These are phyloP conservation scores for Cryptococcus depauperatus DNA, from an alignment of 1,284 basidiomycete genomes.

Conservation along the genomic window DNA sequence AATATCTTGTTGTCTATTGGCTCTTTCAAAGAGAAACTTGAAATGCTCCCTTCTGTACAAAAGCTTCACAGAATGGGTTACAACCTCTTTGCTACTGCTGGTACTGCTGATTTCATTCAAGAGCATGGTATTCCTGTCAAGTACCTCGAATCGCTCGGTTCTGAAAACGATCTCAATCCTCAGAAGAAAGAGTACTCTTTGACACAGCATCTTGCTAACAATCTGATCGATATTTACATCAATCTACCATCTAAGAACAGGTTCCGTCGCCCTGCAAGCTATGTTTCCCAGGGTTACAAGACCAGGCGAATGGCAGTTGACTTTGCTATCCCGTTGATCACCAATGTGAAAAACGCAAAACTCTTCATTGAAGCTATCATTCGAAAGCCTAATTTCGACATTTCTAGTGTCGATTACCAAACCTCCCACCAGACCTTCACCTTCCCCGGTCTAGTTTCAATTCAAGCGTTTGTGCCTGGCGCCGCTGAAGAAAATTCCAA, in stretches of 20 bases:
- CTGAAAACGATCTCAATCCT: slow-evolving; percentile 58
- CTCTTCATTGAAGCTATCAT: slow-evolving; percentile 92
- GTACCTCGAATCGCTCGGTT: slow-evolving; percentile 82
- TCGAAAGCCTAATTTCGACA: slow-evolving; percentile 72
- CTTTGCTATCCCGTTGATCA: slow-evolving; percentile 93
- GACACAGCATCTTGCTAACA: slow-evolving; percentile 88
- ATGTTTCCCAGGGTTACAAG: slow-evolving; percentile 92
- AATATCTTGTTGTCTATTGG: slow-evolving; percentile 50
- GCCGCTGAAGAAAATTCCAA: slow-evolving; percentile 52
- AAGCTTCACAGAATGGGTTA: slow-evolving; percentile 90
- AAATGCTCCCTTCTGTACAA: slow-evolving; percentile 92
- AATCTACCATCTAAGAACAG: slow-evolving; percentile 97
- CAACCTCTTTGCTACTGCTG: slow-evolving; percentile 93
- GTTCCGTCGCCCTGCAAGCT: slow-evolving; percentile 93
- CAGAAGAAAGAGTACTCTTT: slow-evolving; percentile 95
- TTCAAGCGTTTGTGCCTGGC: slow-evolving; percentile 78
- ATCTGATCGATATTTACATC: slow-evolving; percentile 98
- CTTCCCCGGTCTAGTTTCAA: slow-evolving; percentile 87
- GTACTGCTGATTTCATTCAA: slow-evolving; percentile 94
- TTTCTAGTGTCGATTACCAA: slow-evolving; percentile 89
- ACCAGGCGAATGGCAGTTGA: slow-evolving; percentile 99
- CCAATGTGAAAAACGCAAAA: slow-evolving; percentile 98
- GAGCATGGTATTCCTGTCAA: slow-evolving; percentile 52
- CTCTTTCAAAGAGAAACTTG: slow-evolving; percentile 95
- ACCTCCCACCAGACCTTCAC: slow-evolving; percentile 83